Percentiles rank a stretch among this genome's conserved stretches.
These are phyloP conservation scores for Candida tetrigidarum DNA, from an alignment of 1,139 yeast species.

Conservation along the genomic window DNA sequence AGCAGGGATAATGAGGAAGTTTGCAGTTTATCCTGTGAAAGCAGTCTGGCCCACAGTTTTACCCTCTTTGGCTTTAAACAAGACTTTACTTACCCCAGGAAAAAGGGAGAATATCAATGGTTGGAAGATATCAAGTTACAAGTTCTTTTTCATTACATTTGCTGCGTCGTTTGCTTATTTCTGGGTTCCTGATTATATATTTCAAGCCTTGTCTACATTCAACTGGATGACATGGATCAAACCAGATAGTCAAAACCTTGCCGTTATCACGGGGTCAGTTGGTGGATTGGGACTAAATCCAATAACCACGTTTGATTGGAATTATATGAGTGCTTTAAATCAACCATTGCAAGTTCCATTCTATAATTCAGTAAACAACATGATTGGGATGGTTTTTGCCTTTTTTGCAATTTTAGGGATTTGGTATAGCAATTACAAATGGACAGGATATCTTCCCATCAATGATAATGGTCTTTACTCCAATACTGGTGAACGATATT, in stretches of 20 bases:
- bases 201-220: conserved; percentile 35
- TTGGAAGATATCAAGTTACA: conserved; percentile 37
- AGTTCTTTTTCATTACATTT: conserved; percentile 30
- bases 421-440: conserved; percentile 52
- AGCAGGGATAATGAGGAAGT: conserved; percentile 61
- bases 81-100: conserved; percentile 51
- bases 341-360: conserved; percentile 43
- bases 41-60: conserved; percentile 61
- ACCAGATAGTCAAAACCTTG: conserved; percentile 41
- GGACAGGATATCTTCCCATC: conserved; percentile 59
- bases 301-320: conserved; percentile 58
- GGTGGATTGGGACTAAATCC: conserved; percentile 65
- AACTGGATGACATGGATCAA: conserved; percentile 45
- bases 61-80: conserved; percentile 59
- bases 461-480: conserved; percentile 48
- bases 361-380: conserved; percentile 45
- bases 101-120: conserved; percentile 43
- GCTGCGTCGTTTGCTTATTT: conserved; percentile 32
- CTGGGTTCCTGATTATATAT: conserved; percentile 40
- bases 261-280: conserved; percentile 57
- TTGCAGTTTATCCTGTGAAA: conserved; percentile 59
- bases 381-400: conserved; percentile 47
- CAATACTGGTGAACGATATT: conserved; percentile 49
- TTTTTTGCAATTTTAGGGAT: conserved; percentile 46
- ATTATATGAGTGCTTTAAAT: conserved; percentile 24